These are phyloP conservation scores for Tricholoma flavovirens DNA, from an alignment of 768 basidiomycete genomes.

Conservation along the genomic window DNA sequence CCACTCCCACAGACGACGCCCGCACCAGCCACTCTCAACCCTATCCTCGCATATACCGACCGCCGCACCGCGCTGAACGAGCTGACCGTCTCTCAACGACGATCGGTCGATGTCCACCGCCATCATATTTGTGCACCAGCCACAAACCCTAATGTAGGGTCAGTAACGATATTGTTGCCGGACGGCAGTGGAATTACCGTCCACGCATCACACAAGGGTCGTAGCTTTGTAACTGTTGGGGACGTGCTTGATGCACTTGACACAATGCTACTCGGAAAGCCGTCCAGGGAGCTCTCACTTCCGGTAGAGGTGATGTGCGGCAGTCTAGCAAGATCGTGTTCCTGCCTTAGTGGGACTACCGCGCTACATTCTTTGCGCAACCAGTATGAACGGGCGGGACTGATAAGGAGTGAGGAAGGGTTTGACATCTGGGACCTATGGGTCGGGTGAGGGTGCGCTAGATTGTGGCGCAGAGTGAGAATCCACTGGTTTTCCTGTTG, in stretches of 20 bases:
- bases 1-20: background rate
- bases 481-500: background rate
- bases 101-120: background rate
- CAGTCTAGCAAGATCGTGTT: background rate
- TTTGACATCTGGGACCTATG: background rate
- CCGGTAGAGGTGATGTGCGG: background rate
- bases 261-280: background rate
- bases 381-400: background rate
- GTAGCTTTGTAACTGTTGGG: background rate
- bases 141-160: background rate
- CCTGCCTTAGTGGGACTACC: background rate
- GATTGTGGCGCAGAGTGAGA: background rate
- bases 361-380: background rate
- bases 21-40: background rate
- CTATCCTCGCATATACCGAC: background rate
- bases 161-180: background rate
- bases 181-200: background rate
- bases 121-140: background rate
- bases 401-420: background rate
- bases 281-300: background rate
- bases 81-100: background rate
- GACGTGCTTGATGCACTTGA: background rate
- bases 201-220: background rate
- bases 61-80: background rate
- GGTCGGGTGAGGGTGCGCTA: background rate